A percentile compares a stretch with the other conserved stretches of the same genome.
These are phyloP conservation scores for Wilhelminamyces savonicus DNA, from an alignment of 805 yeast species.

Conservation along the genomic window DNA sequence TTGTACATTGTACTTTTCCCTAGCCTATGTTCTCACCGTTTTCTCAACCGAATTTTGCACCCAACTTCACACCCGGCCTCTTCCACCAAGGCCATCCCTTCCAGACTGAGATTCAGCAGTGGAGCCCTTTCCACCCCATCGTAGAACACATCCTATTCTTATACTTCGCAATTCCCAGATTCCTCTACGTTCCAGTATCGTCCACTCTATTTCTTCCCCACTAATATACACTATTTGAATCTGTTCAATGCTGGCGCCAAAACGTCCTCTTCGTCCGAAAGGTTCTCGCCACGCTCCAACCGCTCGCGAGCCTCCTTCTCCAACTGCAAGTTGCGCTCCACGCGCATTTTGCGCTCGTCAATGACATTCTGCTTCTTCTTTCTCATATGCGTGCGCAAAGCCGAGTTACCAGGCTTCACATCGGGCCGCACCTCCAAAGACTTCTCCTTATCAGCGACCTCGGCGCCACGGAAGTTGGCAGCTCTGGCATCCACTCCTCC, in stretches of 20 bases:
- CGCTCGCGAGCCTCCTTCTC: conserved; percentile 69
- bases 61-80: too few relatives aligned
- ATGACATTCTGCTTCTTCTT: conserved; percentile 81
- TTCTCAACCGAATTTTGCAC: too few relatives aligned
- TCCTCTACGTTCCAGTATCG: too few relatives aligned
- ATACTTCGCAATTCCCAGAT: too few relatives aligned
- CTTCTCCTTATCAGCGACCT: conserved; percentile 33
- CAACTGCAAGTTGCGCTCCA: conserved; percentile 64
- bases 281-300: conserved; percentile 9
- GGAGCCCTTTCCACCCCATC: too few relatives aligned
- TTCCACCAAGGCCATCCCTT: too few relatives aligned
- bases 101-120: too few relatives aligned
- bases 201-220: too few relatives aligned
- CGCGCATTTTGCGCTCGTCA: conserved; percentile 74
- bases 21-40: too few relatives aligned
- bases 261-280: conserved; percentile 11
- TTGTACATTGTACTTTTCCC: too few relatives aligned
- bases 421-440: conserved; percentile 61
- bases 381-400: conserved; percentile 71
- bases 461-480: conserved; percentile 42
- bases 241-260: conserved; percentile 14
- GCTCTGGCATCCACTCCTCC: conserved; percentile 80
- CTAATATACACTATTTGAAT: conserved; percentile 3
- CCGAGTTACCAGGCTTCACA: conserved; percentile 75
- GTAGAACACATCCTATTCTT: too few relatives aligned